These are phyloP conservation scores for Mediolabrus comicus DNA, from an alignment of 108 stramenopile species.

Conservation along the genomic window DNA sequence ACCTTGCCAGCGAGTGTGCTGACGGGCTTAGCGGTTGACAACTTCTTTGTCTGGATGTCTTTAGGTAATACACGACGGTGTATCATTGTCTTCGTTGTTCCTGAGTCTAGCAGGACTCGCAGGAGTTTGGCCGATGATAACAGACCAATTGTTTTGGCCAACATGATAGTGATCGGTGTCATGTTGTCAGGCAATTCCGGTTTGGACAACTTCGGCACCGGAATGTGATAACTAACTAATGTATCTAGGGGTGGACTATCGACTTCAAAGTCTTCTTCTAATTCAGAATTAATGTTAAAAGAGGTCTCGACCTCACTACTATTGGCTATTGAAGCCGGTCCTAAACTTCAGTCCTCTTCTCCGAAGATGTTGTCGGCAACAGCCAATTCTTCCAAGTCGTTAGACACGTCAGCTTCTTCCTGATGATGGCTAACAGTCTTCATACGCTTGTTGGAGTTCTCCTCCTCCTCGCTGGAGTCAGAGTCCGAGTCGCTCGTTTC, in stretches of 20 bases:
- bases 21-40: not conserved
- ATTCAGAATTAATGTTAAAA: no score
- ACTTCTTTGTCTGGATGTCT: not conserved
- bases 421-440: no score
- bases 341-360: no score
- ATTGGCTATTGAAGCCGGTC: no score
- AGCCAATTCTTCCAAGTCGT: no score
- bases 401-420: no score
- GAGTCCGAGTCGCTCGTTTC: no score
- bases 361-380: no score
- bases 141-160: not conserved
- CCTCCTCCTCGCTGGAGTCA: no score
- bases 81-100: conserved; percentile 1
- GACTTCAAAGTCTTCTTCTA: not conserved
- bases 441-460: no score
- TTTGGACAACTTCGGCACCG: not conserved
- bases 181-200: not conserved
- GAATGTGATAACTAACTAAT: not conserved
- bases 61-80: not conserved
- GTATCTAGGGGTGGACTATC: no score
- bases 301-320: no score
- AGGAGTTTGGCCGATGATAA: not conserved
- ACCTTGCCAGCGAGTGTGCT: not conserved
- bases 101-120: not conserved
- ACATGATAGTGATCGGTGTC: not conserved